Evolutionary conservation across 202 grass and related monocot genomes (phyloP), one percentile per base, ranked within the genome.

Genomic region (Panicum virgatum): DNA sequence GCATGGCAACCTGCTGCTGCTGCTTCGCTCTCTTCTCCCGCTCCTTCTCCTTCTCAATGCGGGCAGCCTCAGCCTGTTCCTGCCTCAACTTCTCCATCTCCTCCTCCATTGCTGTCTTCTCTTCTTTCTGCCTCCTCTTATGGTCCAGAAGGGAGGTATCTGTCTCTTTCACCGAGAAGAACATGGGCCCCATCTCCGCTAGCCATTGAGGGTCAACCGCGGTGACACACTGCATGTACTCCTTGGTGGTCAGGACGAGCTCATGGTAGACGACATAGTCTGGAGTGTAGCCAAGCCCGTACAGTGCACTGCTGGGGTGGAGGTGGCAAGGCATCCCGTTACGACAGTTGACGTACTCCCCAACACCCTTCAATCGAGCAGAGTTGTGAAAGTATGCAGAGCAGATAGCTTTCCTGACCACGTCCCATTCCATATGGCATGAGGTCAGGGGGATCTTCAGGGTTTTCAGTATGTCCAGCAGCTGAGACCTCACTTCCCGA

Each of bases 201-300:
- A 99, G 80, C 96, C 96, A 99, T 42, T 99, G 89, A 0, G 96
- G 96, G 68, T 99, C 96, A 0, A 99, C 96, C 10, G 96, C 92
- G 0, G 91, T 99, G 68, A 94, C 96, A 9, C 96, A 99, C 70
- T 99, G 96, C 96, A 99, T 99, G 62, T 99, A 99, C 80, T 99
- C 96, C 74, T 99, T 99, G 23, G 93, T 90, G 5, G 96, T 96
- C 44, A 99, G 93, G 45, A 99, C 86, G 42, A 99, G 93, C 63
- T 99, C 96, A 1, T 99, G 96, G 78, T 99, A 99, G 52, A 99
- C 96, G 0, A 94, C 91, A 9, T 99, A 86, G 81, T 99, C 96
- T 9, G 96, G 96, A 27, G 95, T 93, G 64, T 98, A 98, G 19
- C 95, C 95, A 1, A 95, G 88, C 27, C 95, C 95, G 6, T 98